phyloP scores from a whole-genome alignment of 2,329 filamentous ascomycete species.

The Sarocladiaceae sp. region DNA sequence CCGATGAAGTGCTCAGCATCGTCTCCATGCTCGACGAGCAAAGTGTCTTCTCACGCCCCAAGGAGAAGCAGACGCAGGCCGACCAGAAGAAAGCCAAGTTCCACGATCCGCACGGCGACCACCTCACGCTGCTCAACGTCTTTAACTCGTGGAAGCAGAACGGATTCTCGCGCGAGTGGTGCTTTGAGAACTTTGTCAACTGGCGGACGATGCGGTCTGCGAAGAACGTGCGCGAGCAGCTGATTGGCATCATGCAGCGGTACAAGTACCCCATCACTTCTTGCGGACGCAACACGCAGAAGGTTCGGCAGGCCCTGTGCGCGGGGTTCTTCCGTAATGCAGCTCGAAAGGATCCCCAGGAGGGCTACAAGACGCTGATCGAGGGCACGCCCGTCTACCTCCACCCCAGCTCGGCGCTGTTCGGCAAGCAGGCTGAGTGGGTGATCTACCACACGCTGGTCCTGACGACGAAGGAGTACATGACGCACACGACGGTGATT shows the following conservation, averaged over 20 bases:
- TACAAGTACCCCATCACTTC: slow-evolving; percentile 78
- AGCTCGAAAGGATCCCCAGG: slow-evolving; percentile 89
- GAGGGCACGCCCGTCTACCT: slow-evolving; percentile 93
- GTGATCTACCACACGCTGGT: slow-evolving; percentile 91
- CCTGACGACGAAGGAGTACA: slow-evolving; percentile 94
- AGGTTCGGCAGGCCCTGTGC: slow-evolving; percentile 84
- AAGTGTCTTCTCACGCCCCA: slow-evolving; percentile 88
- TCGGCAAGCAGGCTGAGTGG: slow-evolving; percentile 93
- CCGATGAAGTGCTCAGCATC: slow-evolving; percentile 89
- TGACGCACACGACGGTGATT: slow-evolving; percentile 89
- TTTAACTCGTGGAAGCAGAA: slow-evolving; percentile 95
- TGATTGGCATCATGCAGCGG: slow-evolving; percentile 88
- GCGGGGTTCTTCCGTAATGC: slow-evolving; percentile 93
- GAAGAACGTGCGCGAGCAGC: slow-evolving; percentile 86
- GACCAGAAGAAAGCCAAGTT: slow-evolving; percentile 98
- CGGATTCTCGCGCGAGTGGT: slow-evolving; percentile 82
- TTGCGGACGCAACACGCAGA: slow-evolving; percentile 80
- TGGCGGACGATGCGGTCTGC: slow-evolving; percentile 81
- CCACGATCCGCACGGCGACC: slow-evolving; percentile 89
- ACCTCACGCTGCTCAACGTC: slow-evolving; percentile 90
- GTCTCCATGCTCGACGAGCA: slow-evolving; percentile 89
- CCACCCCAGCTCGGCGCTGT: slow-evolving; percentile 85
- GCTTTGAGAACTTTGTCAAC: slow-evolving; percentile 96
- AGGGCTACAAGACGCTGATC: slow-evolving; percentile 95
- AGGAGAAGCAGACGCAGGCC: slow-evolving; percentile 93